phyloP scores from a whole-genome alignment of 768 basidiomycete species.

The Leccinum uliginosum region DNA sequence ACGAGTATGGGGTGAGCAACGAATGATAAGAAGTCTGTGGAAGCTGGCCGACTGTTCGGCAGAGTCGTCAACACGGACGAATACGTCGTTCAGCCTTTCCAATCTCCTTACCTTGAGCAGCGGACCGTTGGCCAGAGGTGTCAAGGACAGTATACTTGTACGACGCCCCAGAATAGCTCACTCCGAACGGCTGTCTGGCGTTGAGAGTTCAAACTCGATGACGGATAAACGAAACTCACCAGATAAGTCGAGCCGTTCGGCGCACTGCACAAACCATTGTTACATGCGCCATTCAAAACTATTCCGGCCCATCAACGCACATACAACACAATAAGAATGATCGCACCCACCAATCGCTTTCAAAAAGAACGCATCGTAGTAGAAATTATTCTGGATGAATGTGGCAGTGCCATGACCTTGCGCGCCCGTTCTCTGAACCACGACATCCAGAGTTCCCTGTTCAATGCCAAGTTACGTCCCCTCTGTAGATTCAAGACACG shows the following conservation, averaged over 20 bases:
- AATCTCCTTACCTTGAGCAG: slow-evolving; percentile 69
- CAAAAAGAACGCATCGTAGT: slow-evolving; percentile 97
- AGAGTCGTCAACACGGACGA: slow-evolving; percentile 1
- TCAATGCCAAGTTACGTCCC: background rate
- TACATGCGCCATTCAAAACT: slow-evolving; percentile 91
- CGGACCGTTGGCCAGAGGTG: slow-evolving; percentile 80
- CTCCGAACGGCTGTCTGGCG: slow-evolving; percentile 74
- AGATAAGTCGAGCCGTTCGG: slow-evolving; percentile 66
- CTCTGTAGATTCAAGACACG: background rate
- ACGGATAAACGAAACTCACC: slow-evolving; percentile 43
- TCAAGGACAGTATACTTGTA: slow-evolving; percentile 98
- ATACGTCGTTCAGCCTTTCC: background rate
- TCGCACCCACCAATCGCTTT: slow-evolving; percentile 79
- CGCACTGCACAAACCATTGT: slow-evolving; percentile 70
- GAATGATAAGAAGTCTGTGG: slow-evolving; percentile 92
- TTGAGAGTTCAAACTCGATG: slow-evolving; percentile 1
- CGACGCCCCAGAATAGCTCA: slow-evolving; percentile 90
- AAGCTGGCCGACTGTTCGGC: slow-evolving; percentile 75
- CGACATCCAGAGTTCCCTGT: slow-evolving; percentile 88
- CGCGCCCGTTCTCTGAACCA: slow-evolving; percentile 78
- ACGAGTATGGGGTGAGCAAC: slow-evolving; percentile 87
- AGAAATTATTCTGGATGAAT: slow-evolving; percentile 96
- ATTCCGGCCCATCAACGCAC: background rate
- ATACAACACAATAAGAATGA: background rate
- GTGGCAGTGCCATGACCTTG: slow-evolving; percentile 58